Conservation (phyloP, 371 early-diverging fungal genomes). For the Choanephora cucurbitarum region DNA sequence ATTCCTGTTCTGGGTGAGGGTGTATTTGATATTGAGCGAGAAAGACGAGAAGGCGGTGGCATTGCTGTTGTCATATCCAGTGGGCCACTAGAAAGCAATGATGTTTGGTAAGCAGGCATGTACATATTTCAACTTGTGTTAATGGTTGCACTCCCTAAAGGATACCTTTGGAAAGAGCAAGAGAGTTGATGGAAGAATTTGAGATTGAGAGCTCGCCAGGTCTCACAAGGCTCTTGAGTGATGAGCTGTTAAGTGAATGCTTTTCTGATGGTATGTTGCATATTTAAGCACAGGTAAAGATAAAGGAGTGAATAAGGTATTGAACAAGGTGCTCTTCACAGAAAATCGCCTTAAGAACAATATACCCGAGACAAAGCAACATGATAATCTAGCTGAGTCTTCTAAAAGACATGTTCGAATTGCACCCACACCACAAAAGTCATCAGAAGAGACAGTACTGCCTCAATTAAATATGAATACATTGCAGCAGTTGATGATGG, state of each 20-base stretch:
- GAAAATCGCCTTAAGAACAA: too few relatives aligned
- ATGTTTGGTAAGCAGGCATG: slow-evolving; percentile 31
- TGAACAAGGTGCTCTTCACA: too few relatives aligned
- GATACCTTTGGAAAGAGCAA: slow-evolving; percentile 53
- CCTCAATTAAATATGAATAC: not conserved
- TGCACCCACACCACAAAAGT: not conserved
- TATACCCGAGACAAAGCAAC: too few relatives aligned
- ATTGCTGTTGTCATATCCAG: slow-evolving; percentile 43
- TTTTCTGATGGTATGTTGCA: not conserved
- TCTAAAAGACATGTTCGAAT: not conserved
- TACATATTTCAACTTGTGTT: slow-evolving; percentile 49
- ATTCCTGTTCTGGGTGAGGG: slow-evolving; percentile 33
- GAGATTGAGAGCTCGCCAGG: slow-evolving; percentile 49
- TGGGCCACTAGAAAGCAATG: slow-evolving; percentile 20
- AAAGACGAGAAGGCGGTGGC: slow-evolving; percentile 13
- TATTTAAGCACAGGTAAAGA: too few relatives aligned
- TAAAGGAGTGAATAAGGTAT: too few relatives aligned
- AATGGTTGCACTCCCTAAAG: too few relatives aligned
- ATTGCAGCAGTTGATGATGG: not conserved
- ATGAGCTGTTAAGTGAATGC: slow-evolving; percentile 31
- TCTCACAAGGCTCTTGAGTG: slow-evolving; percentile 46
- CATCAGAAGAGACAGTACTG: not conserved
- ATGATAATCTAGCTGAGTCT: too few relatives aligned
- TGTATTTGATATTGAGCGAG: not conserved
- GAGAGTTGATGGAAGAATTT: slow-evolving; percentile 55